Base-by-base conservation (phyloP, 2,329 filamentous ascomycete genomes). In the Colletotrichum eleusines region DNA sequence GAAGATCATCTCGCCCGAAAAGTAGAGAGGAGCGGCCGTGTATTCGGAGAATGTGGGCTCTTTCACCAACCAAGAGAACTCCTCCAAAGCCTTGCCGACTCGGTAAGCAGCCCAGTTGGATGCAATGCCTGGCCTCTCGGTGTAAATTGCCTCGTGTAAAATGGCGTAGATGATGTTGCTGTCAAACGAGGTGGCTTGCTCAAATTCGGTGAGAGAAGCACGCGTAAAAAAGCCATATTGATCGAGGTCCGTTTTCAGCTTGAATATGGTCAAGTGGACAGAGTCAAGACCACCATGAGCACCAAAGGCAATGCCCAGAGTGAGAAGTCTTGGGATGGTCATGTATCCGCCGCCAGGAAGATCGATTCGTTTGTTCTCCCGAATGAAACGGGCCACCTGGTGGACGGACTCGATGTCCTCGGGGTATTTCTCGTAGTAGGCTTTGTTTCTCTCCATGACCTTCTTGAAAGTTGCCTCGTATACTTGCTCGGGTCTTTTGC, bases 1-100 rank as follows among this genome's bases (percentile, higher is more conserved):
- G 79, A 90, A 97, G 61, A 97, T 88, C 94, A 97, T 98, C 82
- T 98, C 95, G 71, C 95, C 94, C 0, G 93, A 94, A 82, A 98
- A 97, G 80, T 88, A 92, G 28, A 96, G 83, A 0, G 91, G 90
- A 2, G 82, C 78, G 7, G 83, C 79, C 0, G 78, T 78, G 11
- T 74, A 74, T 23, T 73, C 70, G 1, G 75, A 73, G 5, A 75
- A 73, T 38, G 75, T 74, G 44, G 73, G 76, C 31, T 77, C 76
- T 2, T 78, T 75, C 70, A 80, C 77, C 11, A 89, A 81, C 89
- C 89, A 91, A 42, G 80, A 75, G 74, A 86, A 91, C 38, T 82
- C 74, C 2, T 80, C 76, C 6, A 86, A 76, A 16, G 77, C 72
- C 73, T 85, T 80, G 74, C 91, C 85, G 63, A 94, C 82, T 2